Base-by-base conservation (phyloP, 768 basidiomycete genomes). In the Lactarius sp. region DNA sequence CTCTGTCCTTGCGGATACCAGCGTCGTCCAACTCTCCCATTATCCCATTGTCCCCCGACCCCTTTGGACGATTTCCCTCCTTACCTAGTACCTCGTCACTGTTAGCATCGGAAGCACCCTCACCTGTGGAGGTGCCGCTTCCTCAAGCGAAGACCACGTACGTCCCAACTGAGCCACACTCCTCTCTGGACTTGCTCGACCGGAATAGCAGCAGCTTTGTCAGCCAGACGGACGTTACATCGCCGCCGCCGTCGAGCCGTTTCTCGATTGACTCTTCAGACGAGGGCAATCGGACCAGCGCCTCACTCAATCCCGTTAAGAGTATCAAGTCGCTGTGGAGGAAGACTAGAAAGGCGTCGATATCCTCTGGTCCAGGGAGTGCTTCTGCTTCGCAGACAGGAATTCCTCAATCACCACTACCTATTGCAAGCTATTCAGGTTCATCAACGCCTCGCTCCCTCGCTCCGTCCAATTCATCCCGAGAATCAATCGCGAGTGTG, bases 11-110 rank as follows among this genome's bases (percentile, higher is more conserved):
- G 36, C 66, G 39, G 59, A 69, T 71, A 57, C 51, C 68, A 64
- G 58, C 71, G 60, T 51, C 68, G 36, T 64, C 75, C 9, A 78
- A 78, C 47, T 85, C 85, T 1, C 86, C 88, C 22, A 70, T 86
- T n/a, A 88, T 92, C 60, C 91, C 91, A 44, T 77, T 91, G n/a
- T 88, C 89, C 10, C 88, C 90, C 8, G 90, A 92, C 75, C 90
- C 90, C 33, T 92, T 92, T 70, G 85, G 86, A 12, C 81, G 89
- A 33, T 86, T 82, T 69, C 79, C 89, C 37, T 90, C 88, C 3
- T 68, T 56, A 12, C 33, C 63, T 34, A 27, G 20, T 13, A 50
- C 64, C 37, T 47, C 59, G 3, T 37, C 59, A 27, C 31, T n/a
- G 27, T 42, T 53, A 41, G 33, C 22, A 31, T 61, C 67, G 34